Percentiles rank a stretch among this genome's conserved stretches.
phyloP scores from a whole-genome alignment of 805 yeast genomes.

The Teunomyces stri region DNA sequence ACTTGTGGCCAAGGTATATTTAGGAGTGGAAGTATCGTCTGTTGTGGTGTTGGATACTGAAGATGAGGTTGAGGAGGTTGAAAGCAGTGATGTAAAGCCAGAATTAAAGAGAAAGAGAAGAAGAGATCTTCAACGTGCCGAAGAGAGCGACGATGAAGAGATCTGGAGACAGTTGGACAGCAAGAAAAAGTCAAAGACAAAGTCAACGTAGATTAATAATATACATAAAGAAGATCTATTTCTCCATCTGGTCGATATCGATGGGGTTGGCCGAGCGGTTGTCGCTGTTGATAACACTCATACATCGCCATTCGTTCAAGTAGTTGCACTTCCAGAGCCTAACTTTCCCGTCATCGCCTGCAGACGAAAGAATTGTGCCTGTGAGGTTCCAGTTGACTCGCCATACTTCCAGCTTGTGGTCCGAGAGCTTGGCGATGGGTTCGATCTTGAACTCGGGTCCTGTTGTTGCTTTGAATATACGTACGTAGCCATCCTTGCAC shows the following conservation, averaged over 20 bases:
- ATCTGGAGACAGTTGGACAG: conserved; percentile 38
- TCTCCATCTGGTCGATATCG: neutral
- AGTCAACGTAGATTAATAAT: conserved; percentile 8
- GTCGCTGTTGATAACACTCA: conserved; percentile 60
- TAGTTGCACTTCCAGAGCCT: conserved; percentile 90
- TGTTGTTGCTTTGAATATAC: conserved; percentile 76
- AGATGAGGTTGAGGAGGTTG: conserved; percentile 32
- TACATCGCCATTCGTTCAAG: conserved; percentile 83
- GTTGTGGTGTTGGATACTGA: conserved; percentile 51
- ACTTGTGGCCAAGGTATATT: conserved; percentile 65
- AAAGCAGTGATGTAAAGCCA: conserved; percentile 6
- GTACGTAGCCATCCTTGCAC: conserved; percentile 88
- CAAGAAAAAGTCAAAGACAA: conserved; percentile 33
- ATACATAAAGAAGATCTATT: neutral
- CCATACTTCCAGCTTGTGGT: conserved; percentile 92
- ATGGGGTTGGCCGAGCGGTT: conserved; percentile 10
- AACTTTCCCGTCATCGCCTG: conserved; percentile 94
- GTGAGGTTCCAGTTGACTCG: conserved; percentile 92
- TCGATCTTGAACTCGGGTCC: conserved; percentile 46
- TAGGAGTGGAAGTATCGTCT: conserved; percentile 67
- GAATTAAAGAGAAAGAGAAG: conserved; percentile 19
- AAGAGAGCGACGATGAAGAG: conserved; percentile 35
- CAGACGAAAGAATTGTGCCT: conserved; percentile 86
- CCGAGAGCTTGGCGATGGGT: conserved; percentile 63
- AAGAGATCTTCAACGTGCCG: conserved; percentile 22